Evolutionary conservation across 495 filamentous ascomycete genomes (phyloP).

Genomic region (Aspergillus hancockii): DNA sequence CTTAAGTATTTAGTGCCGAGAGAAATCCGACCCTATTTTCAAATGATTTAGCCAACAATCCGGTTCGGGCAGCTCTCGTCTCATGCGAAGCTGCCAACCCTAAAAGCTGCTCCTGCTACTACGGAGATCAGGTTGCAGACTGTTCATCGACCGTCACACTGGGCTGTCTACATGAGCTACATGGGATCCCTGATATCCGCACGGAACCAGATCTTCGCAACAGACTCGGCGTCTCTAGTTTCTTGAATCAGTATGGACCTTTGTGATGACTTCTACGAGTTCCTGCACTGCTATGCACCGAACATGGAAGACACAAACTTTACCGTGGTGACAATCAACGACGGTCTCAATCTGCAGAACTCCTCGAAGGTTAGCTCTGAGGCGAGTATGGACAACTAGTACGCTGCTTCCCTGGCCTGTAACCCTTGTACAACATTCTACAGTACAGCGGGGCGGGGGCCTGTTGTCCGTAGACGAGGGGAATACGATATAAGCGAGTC

Average conservation of each 20-base stretch:
- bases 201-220: slow-evolving; percentile 40
- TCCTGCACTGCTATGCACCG: slow-evolving; percentile 54
- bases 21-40: slow-evolving; percentile 44
- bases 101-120: slow-evolving; percentile 28
- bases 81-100: slow-evolving; percentile 21
- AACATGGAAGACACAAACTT: slow-evolving; percentile 59
- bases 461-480: slow-evolving; percentile 55
- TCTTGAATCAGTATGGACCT: slow-evolving; percentile 66
- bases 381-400: slow-evolving; percentile 74
- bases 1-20: slow-evolving; percentile 60
- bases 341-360: slow-evolving; percentile 54
- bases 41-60: slow-evolving; percentile 59
- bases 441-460: slow-evolving; percentile 64
- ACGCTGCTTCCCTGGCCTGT: slow-evolving; percentile 61
- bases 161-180: slow-evolving; percentile 58
- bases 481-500: slow-evolving; percentile 41
- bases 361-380: slow-evolving; percentile 45
- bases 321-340: slow-evolving; percentile 60
- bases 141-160: slow-evolving; percentile 57
- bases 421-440: slow-evolving; percentile 62
- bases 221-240: slow-evolving; percentile 68
- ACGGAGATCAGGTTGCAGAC: slow-evolving; percentile 31
- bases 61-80: slow-evolving; percentile 44
- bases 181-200: slow-evolving; percentile 53
- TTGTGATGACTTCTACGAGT: slow-evolving; percentile 55